Conservation (phyloP, 768 basidiomycete genomes). For the Tulasnella calospora region DNA sequence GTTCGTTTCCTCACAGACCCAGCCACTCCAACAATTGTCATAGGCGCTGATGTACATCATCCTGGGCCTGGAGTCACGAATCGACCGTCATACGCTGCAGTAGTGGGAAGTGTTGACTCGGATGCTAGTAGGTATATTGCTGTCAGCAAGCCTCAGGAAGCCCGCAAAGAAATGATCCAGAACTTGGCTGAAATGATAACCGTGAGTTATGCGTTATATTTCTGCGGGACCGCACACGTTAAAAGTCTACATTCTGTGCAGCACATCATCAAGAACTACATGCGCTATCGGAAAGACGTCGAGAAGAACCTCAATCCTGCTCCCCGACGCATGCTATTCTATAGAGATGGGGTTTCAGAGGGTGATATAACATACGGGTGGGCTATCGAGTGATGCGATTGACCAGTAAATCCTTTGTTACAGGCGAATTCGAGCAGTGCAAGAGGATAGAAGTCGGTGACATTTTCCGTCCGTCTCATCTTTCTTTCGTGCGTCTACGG, state of each 20-base stretch:
- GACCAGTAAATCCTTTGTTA: neutral
- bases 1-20: neutral
- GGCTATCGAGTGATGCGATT: too few species aligned
- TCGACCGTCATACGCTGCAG: neutral
- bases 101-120: too few species aligned
- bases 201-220: constrained; percentile 36
- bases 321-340: constrained; percentile 27
- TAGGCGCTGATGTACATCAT: too few species aligned
- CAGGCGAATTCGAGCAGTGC: constrained; percentile 5
- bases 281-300: constrained; percentile 17
- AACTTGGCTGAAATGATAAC: constrained; percentile 62
- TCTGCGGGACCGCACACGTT: neutral
- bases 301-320: constrained; percentile 25
- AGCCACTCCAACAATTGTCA: constrained; percentile 14
- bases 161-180: constrained; percentile 71
- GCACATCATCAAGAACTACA: constrained; percentile 24
- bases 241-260: neutral
- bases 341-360: constrained; percentile 28
- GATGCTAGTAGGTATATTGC: constrained; percentile 56
- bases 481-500: neutral
- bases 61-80: too few species aligned
- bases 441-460: neutral
- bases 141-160: constrained; percentile 59
- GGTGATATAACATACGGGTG: neutral
- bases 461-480: constrained; percentile 10